Evolutionary conservation across 768 basidiomycete species (phyloP), one percentile per base, ranked within the genome.

Genomic region (Suillus brevipes): DNA sequence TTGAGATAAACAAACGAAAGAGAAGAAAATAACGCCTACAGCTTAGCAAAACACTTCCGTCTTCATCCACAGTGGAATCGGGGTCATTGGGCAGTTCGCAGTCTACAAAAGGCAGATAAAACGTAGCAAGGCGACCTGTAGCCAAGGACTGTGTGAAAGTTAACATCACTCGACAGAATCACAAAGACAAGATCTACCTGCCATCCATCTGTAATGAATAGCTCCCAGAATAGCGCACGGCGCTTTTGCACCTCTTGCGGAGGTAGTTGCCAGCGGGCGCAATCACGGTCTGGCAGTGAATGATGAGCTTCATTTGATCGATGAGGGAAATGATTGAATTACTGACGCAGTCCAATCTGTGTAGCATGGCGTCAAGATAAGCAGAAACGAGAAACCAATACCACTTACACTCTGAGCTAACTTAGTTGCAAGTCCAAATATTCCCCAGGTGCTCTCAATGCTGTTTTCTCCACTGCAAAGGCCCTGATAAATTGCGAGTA

Each of bases 181-280:
- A 40, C 56, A 34, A 43, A 36, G 61, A 25, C 18, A 53, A 64
- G 28, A 69, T 81, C 18, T 65, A 88, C 89, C 82, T 89, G 88
- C 88, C 89, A 90, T 66, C 86, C 86, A 72, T 90, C 89, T 0
- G 89, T 88, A 67, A 89, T 87, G 68, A 89, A 89, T 36, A 90
- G 65, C 66, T 91, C 89, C 89, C 89, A 90, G 69, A 90, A 90
- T 28, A 90, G 72, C 1, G 86, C 83, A 37, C 89, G 83, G 5
- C 89, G 83, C 72, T 89, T 89, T 77, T 91, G 88, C 6, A 90
- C 87, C 70, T 89, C 89, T 1, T 82, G 79, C 4, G 82, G 81
- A 6, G 84, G 67, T 23, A 91, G 73, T 43, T 85, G 83, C 88
- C 89, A 91, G 37, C 89, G 81, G 6, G 89, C 89, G 71, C 87